Evolutionary conservation across 495 filamentous ascomycete species (phyloP), one percentile per base, ranked within the genome.

Genomic region (Daldinia grandis): DNA sequence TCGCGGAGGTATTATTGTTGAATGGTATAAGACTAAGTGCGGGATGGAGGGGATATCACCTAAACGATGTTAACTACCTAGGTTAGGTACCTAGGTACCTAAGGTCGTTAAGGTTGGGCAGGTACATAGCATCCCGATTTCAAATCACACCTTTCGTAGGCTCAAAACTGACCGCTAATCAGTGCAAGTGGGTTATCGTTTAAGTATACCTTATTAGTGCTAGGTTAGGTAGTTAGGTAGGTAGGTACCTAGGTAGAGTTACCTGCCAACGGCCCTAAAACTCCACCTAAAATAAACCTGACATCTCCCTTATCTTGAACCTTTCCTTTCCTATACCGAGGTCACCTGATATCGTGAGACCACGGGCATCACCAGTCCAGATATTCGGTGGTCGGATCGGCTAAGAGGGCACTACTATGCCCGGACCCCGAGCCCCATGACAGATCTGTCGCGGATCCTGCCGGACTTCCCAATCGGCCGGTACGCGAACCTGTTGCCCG

Each of bases 391-490:
- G 27, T 37, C 53, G 53, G 59, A 35, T 31, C 21, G 8, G 38
- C 21, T 53, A 19, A 21, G 27, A 42, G 21, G 10, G 37, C 12
- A n/a, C n/a, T 24, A 24, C n/a, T 17, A 64, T 57, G 37, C 42
- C 58, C 53, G 53, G 28, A 33, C n/a, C 62, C 72, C 56, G 44
- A 44, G 63, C 72, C 53, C 79, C 76, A 94, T 94, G 92, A 95
- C 93, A 78, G 95, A 99, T 88, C 91, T 99, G 68, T 82, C 90
- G 75, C 83, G 87, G 77, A 87, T 94, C 76, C 88, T 97, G 57
- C 95, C 95, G 71, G 81, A 86, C 80, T 97, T 97, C 81, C 78
- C 84, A 33, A 81, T 87, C 69, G 88, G 87, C 62, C 85, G 87
- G 73, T 93, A 89, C 77, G 83, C 89, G 5, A 88, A 90, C 74